Conservation (phyloP, 768 basidiomycete genomes). For the Suillus decipiens region DNA sequence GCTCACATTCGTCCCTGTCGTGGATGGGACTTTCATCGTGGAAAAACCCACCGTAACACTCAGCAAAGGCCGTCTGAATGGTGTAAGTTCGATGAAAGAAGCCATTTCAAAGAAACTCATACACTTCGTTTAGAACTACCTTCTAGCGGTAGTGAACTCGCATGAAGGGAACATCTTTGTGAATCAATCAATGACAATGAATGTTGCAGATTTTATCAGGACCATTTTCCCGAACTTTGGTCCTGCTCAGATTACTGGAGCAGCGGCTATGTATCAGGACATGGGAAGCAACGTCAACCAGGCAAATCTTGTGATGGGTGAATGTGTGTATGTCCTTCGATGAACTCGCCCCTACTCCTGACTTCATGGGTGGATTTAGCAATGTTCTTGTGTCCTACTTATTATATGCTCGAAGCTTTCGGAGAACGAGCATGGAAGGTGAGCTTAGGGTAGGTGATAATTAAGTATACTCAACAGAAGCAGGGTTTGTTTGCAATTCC, state of each 20-base stretch:
- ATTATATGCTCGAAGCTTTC: constrained; percentile 26
- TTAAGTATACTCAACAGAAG: constrained; percentile 6
- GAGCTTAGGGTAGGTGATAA: constrained; percentile 23
- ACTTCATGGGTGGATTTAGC: constrained; percentile 19
- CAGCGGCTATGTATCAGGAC: constrained; percentile 30
- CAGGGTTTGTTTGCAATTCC: constrained; percentile 31
- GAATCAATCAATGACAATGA: constrained; percentile 22
- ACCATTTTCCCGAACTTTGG: constrained; percentile 42
- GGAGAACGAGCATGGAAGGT: constrained; percentile 29
- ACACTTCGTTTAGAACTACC: constrained; percentile 18
- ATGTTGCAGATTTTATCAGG: constrained; percentile 22
- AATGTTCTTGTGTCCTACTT: constrained; percentile 27
- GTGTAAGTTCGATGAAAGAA: constrained; percentile 30
- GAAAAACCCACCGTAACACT: constrained; percentile 37
- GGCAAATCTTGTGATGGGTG: constrained; percentile 38
- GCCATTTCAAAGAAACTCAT: background rate
- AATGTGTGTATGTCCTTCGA: constrained; percentile 32
- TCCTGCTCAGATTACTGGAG: constrained; percentile 24
- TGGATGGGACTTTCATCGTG: too few relatives aligned
- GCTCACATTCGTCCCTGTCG: too few relatives aligned
- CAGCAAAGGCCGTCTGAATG: constrained; percentile 40
- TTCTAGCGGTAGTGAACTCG: constrained; percentile 30
- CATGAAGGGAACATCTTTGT: constrained; percentile 36
- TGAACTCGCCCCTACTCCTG: background rate
- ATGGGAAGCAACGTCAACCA: constrained; percentile 37